These are phyloP conservation scores for Trametes pubescens DNA, from an alignment of 1,284 basidiomycete genomes.

Conservation along the genomic window DNA sequence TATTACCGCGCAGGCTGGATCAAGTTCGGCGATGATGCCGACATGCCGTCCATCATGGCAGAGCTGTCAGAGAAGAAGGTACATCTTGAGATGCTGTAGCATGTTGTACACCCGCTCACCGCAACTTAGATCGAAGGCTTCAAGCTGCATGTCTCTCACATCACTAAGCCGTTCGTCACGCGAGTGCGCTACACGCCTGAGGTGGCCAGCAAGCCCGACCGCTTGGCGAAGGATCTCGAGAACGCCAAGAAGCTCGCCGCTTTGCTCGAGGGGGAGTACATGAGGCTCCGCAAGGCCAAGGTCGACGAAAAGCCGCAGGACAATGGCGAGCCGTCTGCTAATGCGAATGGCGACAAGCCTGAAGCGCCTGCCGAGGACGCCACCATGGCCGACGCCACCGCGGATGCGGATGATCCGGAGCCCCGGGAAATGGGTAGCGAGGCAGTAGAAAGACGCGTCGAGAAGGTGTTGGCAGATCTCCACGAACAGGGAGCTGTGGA, in stretches of 20 bases:
- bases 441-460: conserved; percentile 77
- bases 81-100: conserved; percentile 7
- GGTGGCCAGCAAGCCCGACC: conserved; percentile 78
- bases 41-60: conserved; percentile 76
- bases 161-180: conserved; percentile 79
- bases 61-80: conserved; percentile 89
- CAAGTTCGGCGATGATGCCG: conserved; percentile 82
- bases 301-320: conserved; percentile 38
- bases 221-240: conserved; percentile 80
- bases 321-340: conserved; percentile 26
- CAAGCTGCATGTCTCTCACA: conserved; percentile 89
- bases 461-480: conserved; percentile 74
- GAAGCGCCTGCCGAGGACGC: conserved; percentile 49
- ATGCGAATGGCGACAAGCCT: conserved; percentile 29
- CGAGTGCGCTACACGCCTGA: conserved; percentile 83
- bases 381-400: conserved; percentile 51
- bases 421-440: conserved; percentile 68
- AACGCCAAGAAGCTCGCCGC: conserved; percentile 76
- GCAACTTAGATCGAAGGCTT: conserved; percentile 86
- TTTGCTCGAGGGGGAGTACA: conserved; percentile 76
- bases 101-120: conserved; percentile 19
- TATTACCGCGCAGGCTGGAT: conserved; percentile 95
- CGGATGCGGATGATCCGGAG: conserved; percentile 59
- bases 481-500: conserved; percentile 67
- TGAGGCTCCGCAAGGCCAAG: conserved; percentile 57